These are phyloP conservation scores for Thalassiosira profunda DNA, from an alignment of 108 stramenopile species.

Conservation along the genomic window DNA sequence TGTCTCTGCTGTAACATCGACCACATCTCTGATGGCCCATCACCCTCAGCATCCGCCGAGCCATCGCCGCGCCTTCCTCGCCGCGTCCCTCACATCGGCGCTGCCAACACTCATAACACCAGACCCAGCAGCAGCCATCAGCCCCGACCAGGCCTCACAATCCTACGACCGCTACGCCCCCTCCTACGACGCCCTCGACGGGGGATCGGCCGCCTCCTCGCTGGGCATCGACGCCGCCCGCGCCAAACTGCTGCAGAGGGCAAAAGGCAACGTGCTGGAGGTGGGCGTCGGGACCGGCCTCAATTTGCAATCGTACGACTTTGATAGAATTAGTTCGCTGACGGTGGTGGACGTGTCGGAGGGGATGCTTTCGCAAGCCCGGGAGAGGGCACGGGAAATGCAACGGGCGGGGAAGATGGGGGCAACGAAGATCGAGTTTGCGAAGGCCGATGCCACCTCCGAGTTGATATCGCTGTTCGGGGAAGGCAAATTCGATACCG, in stretches of 20 bases:
- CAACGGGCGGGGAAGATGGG: conserved; percentile 9
- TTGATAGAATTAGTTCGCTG: conserved; percentile 57
- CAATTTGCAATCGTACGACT: conserved; percentile 66
- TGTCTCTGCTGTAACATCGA: no score
- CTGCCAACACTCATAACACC: background rate
- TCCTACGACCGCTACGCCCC: conserved; percentile 83
- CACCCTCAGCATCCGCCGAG: no score
- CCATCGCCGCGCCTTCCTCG: no score
- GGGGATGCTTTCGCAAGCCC: conserved; percentile 79
- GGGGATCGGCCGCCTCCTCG: conserved; percentile 61
- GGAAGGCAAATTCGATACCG: conserved; percentile 69
- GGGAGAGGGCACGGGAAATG: conserved; percentile 15
- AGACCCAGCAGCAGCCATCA: conserved; percentile 40
- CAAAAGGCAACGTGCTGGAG: conserved; percentile 80
- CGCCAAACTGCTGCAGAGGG: conserved; percentile 50
- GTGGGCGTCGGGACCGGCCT: conserved; percentile 90
- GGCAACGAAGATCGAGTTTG: conserved; percentile 43
- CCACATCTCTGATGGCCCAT: no score
- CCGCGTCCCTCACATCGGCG: no score
- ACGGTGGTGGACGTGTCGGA: conserved; percentile 80
- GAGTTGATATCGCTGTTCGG: conserved; percentile 68
- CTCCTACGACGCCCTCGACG: conserved; percentile 82
- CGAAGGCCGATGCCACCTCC: conserved; percentile 83
- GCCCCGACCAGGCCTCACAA: conserved; percentile 64
- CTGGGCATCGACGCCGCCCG: conserved; percentile 83